Conservation (phyloP, 768 basidiomycete species). For the Termitomyces sp. region DNA sequence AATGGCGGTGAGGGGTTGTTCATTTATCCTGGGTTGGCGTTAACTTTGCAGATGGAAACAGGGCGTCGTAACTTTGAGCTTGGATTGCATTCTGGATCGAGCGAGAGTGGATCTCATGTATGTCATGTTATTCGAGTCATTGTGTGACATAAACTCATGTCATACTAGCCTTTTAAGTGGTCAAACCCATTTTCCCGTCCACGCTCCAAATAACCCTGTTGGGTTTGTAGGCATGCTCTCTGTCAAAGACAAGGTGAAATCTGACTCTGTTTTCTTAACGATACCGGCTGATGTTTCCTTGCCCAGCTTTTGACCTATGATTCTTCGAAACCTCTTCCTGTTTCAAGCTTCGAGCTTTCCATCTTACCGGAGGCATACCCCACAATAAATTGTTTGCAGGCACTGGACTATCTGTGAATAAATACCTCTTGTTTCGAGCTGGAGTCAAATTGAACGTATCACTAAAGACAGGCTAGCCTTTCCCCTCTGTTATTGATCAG, state of each 20-base stretch:
- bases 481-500: conserved; percentile 49
- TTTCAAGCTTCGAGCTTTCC: conserved; percentile 69
- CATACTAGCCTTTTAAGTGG: neutral
- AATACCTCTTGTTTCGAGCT: neutral
- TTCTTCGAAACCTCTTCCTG: conserved; percentile 65
- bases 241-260: neutral
- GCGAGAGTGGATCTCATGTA: neutral
- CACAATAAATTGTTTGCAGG: conserved; percentile 90
- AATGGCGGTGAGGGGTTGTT: conserved; percentile 43
- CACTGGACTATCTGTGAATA: conserved; percentile 82
- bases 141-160: neutral
- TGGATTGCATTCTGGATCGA: conserved; percentile 25
- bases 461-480: conserved; percentile 69
- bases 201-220: neutral
- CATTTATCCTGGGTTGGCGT: neutral
- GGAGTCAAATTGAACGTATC: neutral
- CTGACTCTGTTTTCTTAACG: neutral
- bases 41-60: conserved; percentile 21
- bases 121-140: neutral
- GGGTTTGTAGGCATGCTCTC: neutral
- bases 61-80: conserved; percentile 77
- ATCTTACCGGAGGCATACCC: conserved; percentile 87
- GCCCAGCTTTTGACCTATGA: conserved; percentile 81
- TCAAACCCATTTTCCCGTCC: neutral
- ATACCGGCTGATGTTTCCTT: neutral